A percentile compares a stretch with the other conserved stretches of the same genome.
Conservation (phyloP, 129 eudicot species). For the Ambrosia trifida region DNA sequence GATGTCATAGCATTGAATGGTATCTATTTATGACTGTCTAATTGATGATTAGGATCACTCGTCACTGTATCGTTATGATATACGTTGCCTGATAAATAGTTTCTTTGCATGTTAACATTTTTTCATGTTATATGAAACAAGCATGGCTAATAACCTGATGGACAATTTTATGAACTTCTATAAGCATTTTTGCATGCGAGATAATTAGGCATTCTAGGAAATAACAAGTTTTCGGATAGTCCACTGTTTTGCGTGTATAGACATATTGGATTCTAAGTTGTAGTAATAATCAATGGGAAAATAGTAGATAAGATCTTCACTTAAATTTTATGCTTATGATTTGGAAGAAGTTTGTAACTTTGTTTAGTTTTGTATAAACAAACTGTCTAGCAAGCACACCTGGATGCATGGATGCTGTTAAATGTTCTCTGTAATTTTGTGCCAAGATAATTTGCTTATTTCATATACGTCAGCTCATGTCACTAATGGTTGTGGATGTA, state of each 20-base stretch:
- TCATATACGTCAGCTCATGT: conserved; percentile 7
- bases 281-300: too few species aligned
- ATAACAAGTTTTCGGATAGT: background rate
- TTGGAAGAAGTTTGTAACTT: background rate
- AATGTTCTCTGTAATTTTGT: background rate
- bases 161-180: background rate
- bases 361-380: too few species aligned
- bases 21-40: background rate
- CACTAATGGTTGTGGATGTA: conserved; percentile 37
- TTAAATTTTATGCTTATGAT: background rate
- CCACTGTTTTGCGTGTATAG: background rate
- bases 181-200: background rate
- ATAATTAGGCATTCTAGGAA: background rate
- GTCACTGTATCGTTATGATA: background rate
- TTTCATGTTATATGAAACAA: background rate
- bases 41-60: background rate
- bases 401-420: background rate
- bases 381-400: background rate
- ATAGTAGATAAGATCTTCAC: background rate
- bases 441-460: conserved; percentile 21
- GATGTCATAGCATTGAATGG: conserved; percentile 1
- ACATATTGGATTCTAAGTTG: background rate
- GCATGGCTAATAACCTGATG: background rate
- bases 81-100: too few species aligned
- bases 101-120: background rate